Evolutionary conservation across 805 yeast genomes (phyloP), one percentile per base, ranked within the genome.

Genomic region (Kodamaea laetipori): DNA sequence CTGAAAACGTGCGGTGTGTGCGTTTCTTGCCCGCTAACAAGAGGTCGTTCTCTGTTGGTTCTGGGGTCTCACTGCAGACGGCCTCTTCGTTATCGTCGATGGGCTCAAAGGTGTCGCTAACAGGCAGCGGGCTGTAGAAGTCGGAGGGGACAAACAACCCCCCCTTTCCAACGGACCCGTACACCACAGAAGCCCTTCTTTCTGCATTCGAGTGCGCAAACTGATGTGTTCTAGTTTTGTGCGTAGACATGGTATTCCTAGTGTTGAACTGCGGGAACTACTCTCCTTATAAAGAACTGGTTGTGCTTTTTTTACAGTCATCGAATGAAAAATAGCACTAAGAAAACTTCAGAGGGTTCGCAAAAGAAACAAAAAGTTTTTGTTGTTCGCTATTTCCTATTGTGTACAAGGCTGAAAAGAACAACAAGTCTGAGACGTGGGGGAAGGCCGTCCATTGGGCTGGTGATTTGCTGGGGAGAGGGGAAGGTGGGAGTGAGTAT

Each of bases 91-190:
- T n/a, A 5, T 33, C 44, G 11, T 41, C 39, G 32, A 32, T 33
- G 15, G 37, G 30, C 43, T 39, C 43, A 13, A 38, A 38, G 10
- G 49, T 41, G 16, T 35, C 50, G 19, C 44, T 48, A 5, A 25
- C 41, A 11, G 41, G 43, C 27, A 26, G 27, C 15, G 49, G n/a
- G 5, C 38, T 43, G 41, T 54, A 58, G 53, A 78, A 78, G 57
- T 78, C 82, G 25, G 67, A 65, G 0, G 82, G 82, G n/a, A 75
- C 56, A 44, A 63, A 78, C 3, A 78, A 59, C 0, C 81, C 81
- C 3, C 76, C 73, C 48, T 80, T 68, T 3, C 81, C 80, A 3
- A 71, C 57, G 1, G 80, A 74, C 1, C 81, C 82, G 40, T 65
- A 75, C 0, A 77, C 74, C 1, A 76, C 66, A 1, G 82, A 77